Conservation (phyloP, 352 stramenopile species). For the Globisporangium megalacanthum region DNA sequence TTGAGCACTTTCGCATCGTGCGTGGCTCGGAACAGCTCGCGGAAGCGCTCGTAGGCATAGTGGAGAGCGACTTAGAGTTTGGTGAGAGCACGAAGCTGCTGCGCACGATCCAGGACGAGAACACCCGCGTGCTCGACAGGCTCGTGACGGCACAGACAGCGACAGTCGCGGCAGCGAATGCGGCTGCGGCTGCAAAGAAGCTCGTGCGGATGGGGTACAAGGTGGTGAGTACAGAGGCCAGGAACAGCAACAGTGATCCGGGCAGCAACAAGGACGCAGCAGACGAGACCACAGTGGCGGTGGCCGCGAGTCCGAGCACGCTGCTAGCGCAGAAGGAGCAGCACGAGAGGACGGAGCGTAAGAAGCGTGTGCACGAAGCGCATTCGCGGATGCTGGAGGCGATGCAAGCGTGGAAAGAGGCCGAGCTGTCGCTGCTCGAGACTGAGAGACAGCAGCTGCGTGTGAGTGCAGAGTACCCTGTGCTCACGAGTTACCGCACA, state of each 20-base stretch:
- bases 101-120: constrained; percentile 29
- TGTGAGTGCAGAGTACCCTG: constrained; percentile 32
- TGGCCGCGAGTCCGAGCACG: constrained; percentile 20
- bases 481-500: constrained; percentile 41
- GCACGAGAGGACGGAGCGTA: constrained; percentile 36
- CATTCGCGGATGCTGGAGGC: constrained; percentile 55
- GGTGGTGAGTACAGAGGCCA: neutral
- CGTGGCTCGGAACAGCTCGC: constrained; percentile 48
- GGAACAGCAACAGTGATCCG: constrained; percentile 3
- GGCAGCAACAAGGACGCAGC: constrained; percentile 5
- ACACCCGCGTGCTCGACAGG: constrained; percentile 34
- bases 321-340: constrained; percentile 53
- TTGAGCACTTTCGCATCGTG: constrained; percentile 78
- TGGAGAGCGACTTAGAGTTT: constrained; percentile 61
- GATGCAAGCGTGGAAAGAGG: constrained; percentile 70
- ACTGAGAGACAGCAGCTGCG: constrained; percentile 46
- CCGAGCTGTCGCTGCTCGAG: constrained; percentile 53
- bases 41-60: constrained; percentile 46
- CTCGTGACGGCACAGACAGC: constrained; percentile 33
- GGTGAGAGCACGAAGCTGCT: constrained; percentile 39
- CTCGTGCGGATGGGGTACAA: constrained; percentile 67
- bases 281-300: constrained; percentile 9
- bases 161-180: constrained; percentile 40
- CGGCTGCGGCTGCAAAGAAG: constrained; percentile 33
- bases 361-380: constrained; percentile 46